Base-by-base conservation (phyloP, 441 rosid species). In the Populus hybrid region DNA sequence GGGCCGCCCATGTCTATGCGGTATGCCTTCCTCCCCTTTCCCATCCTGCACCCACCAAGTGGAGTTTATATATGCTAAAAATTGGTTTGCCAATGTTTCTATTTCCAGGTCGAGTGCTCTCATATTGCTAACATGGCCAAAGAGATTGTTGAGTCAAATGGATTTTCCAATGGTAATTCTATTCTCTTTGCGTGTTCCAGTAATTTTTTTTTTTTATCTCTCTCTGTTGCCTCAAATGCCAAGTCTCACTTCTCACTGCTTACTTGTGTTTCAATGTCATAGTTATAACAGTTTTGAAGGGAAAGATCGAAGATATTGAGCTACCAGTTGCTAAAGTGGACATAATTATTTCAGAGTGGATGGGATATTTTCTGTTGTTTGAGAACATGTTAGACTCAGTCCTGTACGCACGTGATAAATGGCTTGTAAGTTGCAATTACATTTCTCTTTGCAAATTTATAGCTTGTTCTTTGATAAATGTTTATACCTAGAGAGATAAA, bases 301-400 rank as follows among this genome's bases (percentile, higher is more conserved):
- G 99, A 40, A 94, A 97, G 92, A 86, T 97, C 6, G 99, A 97
- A 86, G 99, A 97, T 79, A 84, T 94, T 71, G 99, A 92, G 87
- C 94, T 97, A 35, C 99, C 99, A 2, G 89, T 87, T 7, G 80
- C 86, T 38, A 92, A 92, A 87, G 99, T 97, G 68, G 99, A 97
- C 85, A 90, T 97, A 76, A 97, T 97, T 68, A 91, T 97, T 77
- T 97, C 98, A 24, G 98, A 97, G 86, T 94, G 99, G 99, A 97
- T 94, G 99, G 99, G 99, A 42, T 97, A 97, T 85, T 97, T 97
- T 84, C 81, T 97, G 79, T 82, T 97, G 86, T 97, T 89, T 70
- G 99, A 97, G 85, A 97, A 97, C 76, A 97, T 97, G 99, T 79
- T 97, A 77, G 85, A 94, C 75, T 92, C 98, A 16, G 97, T 94